These are phyloP conservation scores for Hemerocallis citrina DNA, from an alignment of 106 monocot species.

Conservation along the genomic window DNA sequence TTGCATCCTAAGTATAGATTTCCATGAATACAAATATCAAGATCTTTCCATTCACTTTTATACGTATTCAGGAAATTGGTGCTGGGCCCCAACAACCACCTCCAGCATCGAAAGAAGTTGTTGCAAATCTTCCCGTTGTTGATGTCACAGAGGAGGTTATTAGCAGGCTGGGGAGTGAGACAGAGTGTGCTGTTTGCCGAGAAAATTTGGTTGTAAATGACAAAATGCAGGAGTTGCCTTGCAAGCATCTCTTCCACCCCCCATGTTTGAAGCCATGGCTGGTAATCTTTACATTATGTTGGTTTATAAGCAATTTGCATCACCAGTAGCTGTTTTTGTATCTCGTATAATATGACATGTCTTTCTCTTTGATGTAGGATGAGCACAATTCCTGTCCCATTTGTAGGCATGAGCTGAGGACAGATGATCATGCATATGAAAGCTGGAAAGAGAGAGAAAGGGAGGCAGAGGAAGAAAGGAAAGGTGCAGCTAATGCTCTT, in stretches of 20 bases:
- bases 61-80: conserved; percentile 54
- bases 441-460: conserved; percentile 87
- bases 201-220: conserved; percentile 76
- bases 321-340: not conserved
- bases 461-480: conserved; percentile 73
- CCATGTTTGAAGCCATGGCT: conserved; percentile 96
- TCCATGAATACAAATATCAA: not conserved
- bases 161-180: conserved; percentile 60
- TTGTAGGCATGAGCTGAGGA: conserved; percentile 80
- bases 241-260: conserved; percentile 96
- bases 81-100: conserved; percentile 59
- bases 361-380: conserved; percentile 31
- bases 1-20: not conserved
- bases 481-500: conserved; percentile 68
- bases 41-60: not conserved
- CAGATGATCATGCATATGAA: conserved; percentile 93
- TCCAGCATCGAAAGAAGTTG: conserved; percentile 91
- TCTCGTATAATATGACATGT: not conserved
- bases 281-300: conserved; percentile 31
- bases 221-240: conserved; percentile 96
- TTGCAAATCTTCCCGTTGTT: conserved; percentile 77
- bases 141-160: conserved; percentile 65
- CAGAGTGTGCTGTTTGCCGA: conserved; percentile 85
- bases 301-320: not conserved
- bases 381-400: conserved; percentile 95